These are phyloP conservation scores for Galerina sulciceps DNA, from an alignment of 768 basidiomycete genomes.

Conservation along the genomic window DNA sequence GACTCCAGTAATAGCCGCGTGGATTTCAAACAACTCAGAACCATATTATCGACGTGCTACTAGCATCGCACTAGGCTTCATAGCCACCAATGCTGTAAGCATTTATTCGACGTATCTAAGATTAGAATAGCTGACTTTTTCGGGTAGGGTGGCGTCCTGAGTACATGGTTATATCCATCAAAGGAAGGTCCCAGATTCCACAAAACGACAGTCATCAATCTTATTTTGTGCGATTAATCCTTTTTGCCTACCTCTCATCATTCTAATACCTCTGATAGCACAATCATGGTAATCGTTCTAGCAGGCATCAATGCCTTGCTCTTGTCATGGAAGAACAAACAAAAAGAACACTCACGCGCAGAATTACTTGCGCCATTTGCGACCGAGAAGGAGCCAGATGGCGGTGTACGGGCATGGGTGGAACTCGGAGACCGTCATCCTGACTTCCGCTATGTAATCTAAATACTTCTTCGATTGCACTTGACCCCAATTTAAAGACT, in stretches of 20 bases:
- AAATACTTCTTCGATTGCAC: neutral
- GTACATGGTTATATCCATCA: slow-evolving; percentile 43
- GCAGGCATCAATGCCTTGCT: neutral
- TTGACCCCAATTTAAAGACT: neutral
- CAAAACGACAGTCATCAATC: slow-evolving; percentile 40
- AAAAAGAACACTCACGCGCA: slow-evolving; percentile 23
- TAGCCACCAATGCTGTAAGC: slow-evolving; percentile 38
- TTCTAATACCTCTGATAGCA: neutral
- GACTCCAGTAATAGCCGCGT: slow-evolving; percentile 35
- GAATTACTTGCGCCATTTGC: slow-evolving; percentile 33
- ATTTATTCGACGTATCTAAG: neutral
- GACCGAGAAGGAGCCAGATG: slow-evolving; percentile 29
- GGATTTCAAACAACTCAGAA: slow-evolving; percentile 44
- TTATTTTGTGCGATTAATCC: slow-evolving; percentile 34
- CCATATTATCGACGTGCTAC: slow-evolving; percentile 40
- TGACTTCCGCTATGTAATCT: slow-evolving; percentile 25
- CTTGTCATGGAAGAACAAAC: slow-evolving; percentile 25
- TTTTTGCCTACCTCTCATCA: neutral
- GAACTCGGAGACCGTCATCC: slow-evolving; percentile 40
- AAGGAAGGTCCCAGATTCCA: slow-evolving; percentile 39
- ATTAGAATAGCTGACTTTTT: neutral
- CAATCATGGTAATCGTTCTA: neutral
- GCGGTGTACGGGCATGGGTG: slow-evolving; percentile 29
- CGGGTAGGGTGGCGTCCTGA: slow-evolving; percentile 40
- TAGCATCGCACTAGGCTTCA: slow-evolving; percentile 37